A percentile compares a stretch with the other conserved stretches of the same genome.
phyloP scores from a whole-genome alignment of 2,329 filamentous ascomycete genomes.

The Ascochyta pisi region DNA sequence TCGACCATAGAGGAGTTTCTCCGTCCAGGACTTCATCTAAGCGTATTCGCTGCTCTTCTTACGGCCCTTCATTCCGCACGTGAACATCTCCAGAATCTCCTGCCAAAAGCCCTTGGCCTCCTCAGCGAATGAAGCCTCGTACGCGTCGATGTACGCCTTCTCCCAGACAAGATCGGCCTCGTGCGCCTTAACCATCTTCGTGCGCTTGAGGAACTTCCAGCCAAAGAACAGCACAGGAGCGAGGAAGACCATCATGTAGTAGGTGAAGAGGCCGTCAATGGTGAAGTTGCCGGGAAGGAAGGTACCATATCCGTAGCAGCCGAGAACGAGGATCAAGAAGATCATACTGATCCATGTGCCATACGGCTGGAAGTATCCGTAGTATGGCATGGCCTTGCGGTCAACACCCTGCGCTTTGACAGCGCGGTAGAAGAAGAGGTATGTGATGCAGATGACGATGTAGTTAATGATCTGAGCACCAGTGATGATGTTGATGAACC shows the following conservation, averaged over 20 bases:
- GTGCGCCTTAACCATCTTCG: slow-evolving; percentile 53
- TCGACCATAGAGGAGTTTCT: not conserved
- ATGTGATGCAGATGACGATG: slow-evolving; percentile 60
- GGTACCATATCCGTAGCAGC: slow-evolving; percentile 39
- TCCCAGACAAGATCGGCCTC: slow-evolving; percentile 54
- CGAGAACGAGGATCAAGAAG: slow-evolving; percentile 24
- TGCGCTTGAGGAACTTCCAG: slow-evolving; percentile 68
- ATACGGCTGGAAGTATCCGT: slow-evolving; percentile 43
- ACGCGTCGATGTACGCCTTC: slow-evolving; percentile 53
- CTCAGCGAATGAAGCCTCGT: slow-evolving; percentile 29
- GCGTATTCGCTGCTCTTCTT: slow-evolving; percentile 14
- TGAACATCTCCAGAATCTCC: slow-evolving; percentile 32
- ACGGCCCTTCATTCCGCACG: slow-evolving; percentile 17
- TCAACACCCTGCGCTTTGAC: slow-evolving; percentile 53
- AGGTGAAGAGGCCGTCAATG: slow-evolving; percentile 58
- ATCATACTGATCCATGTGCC: slow-evolving; percentile 23
- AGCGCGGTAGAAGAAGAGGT: slow-evolving; percentile 63
- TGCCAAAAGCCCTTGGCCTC: slow-evolving; percentile 37
- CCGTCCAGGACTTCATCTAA: not conserved
- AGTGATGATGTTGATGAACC: slow-evolving; percentile 76
- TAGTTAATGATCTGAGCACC: slow-evolving; percentile 63
- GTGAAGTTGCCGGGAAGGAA: slow-evolving; percentile 55
- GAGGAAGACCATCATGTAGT: slow-evolving; percentile 30
- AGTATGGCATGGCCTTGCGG: slow-evolving; percentile 56
- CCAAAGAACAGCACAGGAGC: slow-evolving; percentile 54